A percentile compares a stretch with the other conserved stretches of the same genome.
Conservation (phyloP, 805 yeast genomes). For the Hanseniaspora hatyaiensis region DNA sequence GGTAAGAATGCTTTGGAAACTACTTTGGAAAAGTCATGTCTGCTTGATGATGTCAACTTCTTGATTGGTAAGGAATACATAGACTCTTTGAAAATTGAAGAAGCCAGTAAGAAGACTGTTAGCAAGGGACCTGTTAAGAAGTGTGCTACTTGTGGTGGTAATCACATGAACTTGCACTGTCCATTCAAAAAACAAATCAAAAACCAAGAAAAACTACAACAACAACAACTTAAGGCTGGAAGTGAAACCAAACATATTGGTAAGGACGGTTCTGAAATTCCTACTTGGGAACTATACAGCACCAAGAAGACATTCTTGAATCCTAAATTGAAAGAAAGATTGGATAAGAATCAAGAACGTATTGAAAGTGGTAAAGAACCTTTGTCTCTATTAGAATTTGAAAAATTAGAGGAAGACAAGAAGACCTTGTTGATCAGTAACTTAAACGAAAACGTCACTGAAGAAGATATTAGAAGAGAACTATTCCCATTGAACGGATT, state of each 20-base stretch:
- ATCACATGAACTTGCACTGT: constrained; percentile 88
- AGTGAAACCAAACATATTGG: constrained; percentile 18
- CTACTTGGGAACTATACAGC: constrained; percentile 45
- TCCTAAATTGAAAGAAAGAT: constrained; percentile 23
- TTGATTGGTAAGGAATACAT: constrained; percentile 68
- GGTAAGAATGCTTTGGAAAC: constrained; percentile 83
- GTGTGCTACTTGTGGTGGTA: constrained; percentile 91
- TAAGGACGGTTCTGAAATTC: constrained; percentile 30
- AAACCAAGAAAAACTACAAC: constrained; percentile 28
- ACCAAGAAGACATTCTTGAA: constrained; percentile 41
- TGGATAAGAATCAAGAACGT: constrained; percentile 25
- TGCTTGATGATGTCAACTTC: constrained; percentile 73
- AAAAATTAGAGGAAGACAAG: constrained; percentile 64
- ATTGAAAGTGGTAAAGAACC: constrained; percentile 34
- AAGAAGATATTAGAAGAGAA: constrained; percentile 62
- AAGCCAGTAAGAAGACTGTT: constrained; percentile 39
- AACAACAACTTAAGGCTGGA: constrained; percentile 26
- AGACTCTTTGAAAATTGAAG: constrained; percentile 62
- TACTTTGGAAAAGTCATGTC: constrained; percentile 31
- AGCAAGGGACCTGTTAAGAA: constrained; percentile 35
- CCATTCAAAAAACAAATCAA: constrained; percentile 66
- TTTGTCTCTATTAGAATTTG: constrained; percentile 32
- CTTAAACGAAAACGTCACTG: constrained; percentile 74
- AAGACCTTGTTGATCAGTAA: constrained; percentile 84
- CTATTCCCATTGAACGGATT: constrained; percentile 44